Conservation (phyloP, 1,284 basidiomycete genomes). For the Sporisorium exsertum region DNA sequence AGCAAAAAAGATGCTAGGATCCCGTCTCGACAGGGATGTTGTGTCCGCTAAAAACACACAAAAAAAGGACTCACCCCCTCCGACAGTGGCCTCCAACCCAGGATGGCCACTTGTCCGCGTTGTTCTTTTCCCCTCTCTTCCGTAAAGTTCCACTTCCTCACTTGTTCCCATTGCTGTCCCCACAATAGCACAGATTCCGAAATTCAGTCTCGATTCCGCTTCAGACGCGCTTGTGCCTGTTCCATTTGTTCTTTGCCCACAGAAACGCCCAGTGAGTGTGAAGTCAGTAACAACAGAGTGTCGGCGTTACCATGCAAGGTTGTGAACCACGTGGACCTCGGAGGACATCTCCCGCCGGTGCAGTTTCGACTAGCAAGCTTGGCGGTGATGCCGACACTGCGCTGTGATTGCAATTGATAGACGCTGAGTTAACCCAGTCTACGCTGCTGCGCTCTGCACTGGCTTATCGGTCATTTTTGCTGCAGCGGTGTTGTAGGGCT, state of each 20-base stretch:
- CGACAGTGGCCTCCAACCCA: neutral
- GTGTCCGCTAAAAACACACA: neutral
- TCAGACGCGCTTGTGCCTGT: neutral
- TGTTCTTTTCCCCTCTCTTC: neutral
- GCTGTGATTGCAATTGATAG: neutral
- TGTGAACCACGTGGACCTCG: neutral
- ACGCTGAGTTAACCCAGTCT: neutral
- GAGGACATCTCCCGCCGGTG: neutral
- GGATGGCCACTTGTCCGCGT: neutral
- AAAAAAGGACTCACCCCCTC: neutral
- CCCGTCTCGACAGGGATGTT: neutral
- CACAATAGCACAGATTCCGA: neutral
- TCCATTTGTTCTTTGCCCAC: neutral
- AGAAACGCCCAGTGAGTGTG: neutral
- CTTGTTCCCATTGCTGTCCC: neutral
- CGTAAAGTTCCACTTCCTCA: no score
- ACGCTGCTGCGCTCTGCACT: neutral
- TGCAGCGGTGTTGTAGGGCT: neutral
- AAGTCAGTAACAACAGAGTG: neutral
- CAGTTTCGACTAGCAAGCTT: neutral
- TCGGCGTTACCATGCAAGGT: neutral
- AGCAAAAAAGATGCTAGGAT: slow-evolving; percentile 1
- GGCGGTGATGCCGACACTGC: neutral
- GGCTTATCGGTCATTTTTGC: neutral
- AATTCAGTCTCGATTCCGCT: neutral